phyloP scores from a whole-genome alignment of 345 rosid species.

The Brassica juncea region DNA sequence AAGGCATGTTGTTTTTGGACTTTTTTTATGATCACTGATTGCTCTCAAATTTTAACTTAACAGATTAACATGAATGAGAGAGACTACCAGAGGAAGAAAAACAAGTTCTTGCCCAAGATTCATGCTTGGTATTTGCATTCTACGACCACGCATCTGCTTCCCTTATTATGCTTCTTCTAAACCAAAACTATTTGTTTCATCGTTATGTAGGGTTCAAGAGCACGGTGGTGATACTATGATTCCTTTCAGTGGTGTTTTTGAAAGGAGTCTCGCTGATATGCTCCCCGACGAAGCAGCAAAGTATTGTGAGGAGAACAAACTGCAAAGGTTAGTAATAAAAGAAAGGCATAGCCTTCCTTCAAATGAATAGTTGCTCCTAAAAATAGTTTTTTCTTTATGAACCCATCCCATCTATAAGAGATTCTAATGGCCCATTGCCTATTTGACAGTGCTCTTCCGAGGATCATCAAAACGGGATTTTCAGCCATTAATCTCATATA shows the following conservation, averaged over 20 bases:
- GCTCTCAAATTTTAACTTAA: conserved; percentile 19
- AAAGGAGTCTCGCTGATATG: conserved; percentile 84
- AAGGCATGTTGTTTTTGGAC: conserved; percentile 14
- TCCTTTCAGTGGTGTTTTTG: conserved; percentile 86
- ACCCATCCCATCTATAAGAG: not conserved
- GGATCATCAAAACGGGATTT: conserved; percentile 97
- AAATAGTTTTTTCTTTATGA: not conserved
- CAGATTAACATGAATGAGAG: conserved; percentile 97
- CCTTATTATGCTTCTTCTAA: not conserved
- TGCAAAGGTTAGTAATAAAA: conserved; percentile 74
- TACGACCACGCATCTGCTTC: not conserved
- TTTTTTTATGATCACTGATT: conserved; percentile 10
- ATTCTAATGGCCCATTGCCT: conserved; percentile 6
- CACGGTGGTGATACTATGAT: conserved; percentile 90
- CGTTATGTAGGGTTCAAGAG: conserved; percentile 80
- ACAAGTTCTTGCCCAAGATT: conserved; percentile 94
- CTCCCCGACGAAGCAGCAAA: conserved; percentile 69
- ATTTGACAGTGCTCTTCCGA: conserved; percentile 77
- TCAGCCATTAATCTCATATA: conserved; percentile 94
- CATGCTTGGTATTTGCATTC: conserved; percentile 77
- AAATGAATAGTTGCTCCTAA: conserved; percentile 6
- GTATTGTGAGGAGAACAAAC: conserved; percentile 94
- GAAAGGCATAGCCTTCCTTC: conserved; percentile 2
- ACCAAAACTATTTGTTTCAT: conserved; percentile 16
- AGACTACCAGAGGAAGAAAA: conserved; percentile 97